A percentile compares a stretch with the other conserved stretches of the same genome.
These are phyloP conservation scores for Metarhizium anisopliae DNA, from an alignment of 2,329 filamentous ascomycete genomes.

Conservation along the genomic window DNA sequence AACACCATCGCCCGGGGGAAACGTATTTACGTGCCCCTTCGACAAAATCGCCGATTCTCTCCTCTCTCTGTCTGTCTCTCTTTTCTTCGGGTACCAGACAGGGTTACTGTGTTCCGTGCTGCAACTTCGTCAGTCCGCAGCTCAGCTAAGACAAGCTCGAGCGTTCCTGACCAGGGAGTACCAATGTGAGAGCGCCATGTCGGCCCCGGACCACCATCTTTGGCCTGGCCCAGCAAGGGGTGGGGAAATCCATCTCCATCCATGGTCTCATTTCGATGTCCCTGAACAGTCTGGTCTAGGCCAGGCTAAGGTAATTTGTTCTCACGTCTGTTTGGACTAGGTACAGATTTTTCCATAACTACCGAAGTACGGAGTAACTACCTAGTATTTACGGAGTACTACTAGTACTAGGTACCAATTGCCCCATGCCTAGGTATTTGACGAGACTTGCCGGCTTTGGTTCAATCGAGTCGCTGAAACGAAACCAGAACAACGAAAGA, in stretches of 20 bases:
- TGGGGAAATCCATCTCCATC: too few species aligned
- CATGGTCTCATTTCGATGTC: neutral
- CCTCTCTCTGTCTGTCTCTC: too few species aligned
- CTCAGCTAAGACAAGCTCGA: neutral
- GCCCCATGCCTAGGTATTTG: too few species aligned
- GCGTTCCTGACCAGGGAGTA: neutral
- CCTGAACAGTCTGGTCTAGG: constrained; percentile 1
- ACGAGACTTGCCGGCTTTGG: neutral
- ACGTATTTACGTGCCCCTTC: too few species aligned
- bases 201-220: neutral
- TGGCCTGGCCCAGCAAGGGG: neutral
- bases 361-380: too few species aligned
- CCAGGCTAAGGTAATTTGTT: constrained; percentile 1
- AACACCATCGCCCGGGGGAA: too few species aligned
- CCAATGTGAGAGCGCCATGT: neutral
- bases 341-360: too few species aligned
- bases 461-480: neutral
- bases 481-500: neutral
- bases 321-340: too few species aligned
- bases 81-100: too few species aligned
- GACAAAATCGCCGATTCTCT: too few species aligned
- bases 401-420: too few species aligned
- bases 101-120: neutral
- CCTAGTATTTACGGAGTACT: too few species aligned
- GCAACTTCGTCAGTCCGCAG: neutral